phyloP scores from a whole-genome alignment of 495 filamentous ascomycete species.

The Acidomyces sp. region DNA sequence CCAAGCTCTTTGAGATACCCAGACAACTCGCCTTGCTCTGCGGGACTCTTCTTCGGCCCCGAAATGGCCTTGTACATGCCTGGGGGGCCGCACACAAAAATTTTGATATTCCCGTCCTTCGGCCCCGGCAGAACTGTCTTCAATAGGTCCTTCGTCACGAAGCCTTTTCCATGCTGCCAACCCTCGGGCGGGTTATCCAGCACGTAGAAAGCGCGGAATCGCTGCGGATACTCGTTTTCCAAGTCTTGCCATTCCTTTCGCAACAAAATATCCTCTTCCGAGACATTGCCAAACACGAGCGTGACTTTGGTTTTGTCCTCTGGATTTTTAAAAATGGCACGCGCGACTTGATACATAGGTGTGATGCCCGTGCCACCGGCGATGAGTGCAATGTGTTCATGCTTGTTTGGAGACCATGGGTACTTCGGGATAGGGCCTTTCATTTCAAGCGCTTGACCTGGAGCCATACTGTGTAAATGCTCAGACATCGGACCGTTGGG shows the following conservation, averaged over 20 bases:
- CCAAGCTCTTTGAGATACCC: slow-evolving; percentile 82
- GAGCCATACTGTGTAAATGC: slow-evolving; percentile 70
- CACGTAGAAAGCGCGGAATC: slow-evolving; percentile 81
- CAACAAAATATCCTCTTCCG: slow-evolving; percentile 75
- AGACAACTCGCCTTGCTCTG: slow-evolving; percentile 80
- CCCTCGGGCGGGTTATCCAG: slow-evolving; percentile 74
- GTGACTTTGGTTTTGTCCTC: slow-evolving; percentile 94
- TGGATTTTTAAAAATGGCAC: slow-evolving; percentile 86
- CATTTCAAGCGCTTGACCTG: slow-evolving; percentile 67
- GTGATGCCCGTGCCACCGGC: slow-evolving; percentile 95
- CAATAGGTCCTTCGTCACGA: slow-evolving; percentile 72
- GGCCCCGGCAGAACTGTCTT: slow-evolving; percentile 89
- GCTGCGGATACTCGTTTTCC: slow-evolving; percentile 86
- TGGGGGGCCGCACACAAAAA: slow-evolving; percentile 85
- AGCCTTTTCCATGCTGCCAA: slow-evolving; percentile 65
- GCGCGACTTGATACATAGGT: slow-evolving; percentile 78
- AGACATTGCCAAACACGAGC: slow-evolving; percentile 77
- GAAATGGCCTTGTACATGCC: slow-evolving; percentile 87
- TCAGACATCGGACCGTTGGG: slow-evolving; percentile 79
- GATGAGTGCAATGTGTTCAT: slow-evolving; percentile 80
- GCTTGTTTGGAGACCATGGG: slow-evolving; percentile 82
- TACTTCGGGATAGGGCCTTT: slow-evolving; percentile 97
- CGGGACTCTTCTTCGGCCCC: slow-evolving; percentile 73
- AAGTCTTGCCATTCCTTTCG: slow-evolving; percentile 68
- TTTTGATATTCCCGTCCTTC: slow-evolving; percentile 75